Base-by-base conservation (phyloP, 257 asterid species). In the Nicotiana noctiflora region DNA sequence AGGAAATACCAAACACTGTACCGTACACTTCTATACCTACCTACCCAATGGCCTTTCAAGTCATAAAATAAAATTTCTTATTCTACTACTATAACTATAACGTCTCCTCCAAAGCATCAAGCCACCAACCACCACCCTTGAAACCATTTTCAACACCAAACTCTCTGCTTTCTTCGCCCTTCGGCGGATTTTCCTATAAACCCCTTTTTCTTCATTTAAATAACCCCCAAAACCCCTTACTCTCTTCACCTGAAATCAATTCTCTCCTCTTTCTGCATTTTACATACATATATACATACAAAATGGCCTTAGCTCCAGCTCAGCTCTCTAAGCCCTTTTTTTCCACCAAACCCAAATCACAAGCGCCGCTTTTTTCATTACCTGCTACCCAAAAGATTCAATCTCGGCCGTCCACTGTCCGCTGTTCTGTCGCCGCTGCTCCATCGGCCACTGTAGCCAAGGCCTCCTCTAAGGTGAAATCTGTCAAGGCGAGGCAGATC, bases 401-500 rank as follows among this genome's bases (percentile, higher is more conserved):
- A 52, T 85, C 90, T 3, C 85, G 86, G 27, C 87, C 86, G 12
- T 85, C 83, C 80, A 66, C 83, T 12, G 83, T 93, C 83, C 90
- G 92, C n/a, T 84, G 91, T 85, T 91, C 98, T 84, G 84, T 88
- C 62, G 84, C 92, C 59, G 85, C 83, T 32, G 88, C 94, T 21
- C 87, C 93, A 0, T 79, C 93, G 7, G 31, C 88, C 3, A 15
- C 89, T 64, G 86, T 74, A 3, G 81, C 86, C 5, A 44, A 82
- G 19, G 84, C 83, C 81, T 83, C 91, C 6, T 72, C 76, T 49
- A 89, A 85, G 85, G 87, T 95, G 32, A 93, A 93, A 85, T 84
- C 86, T 15, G 91, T 95, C 40, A 93, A 89, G 83, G 98, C 98
- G 6, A 88, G 99, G 79, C 99, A 95, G 97, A 95, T 95, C 89